Evolutionary conservation across 2,329 filamentous ascomycete genomes (phyloP), one percentile per base, ranked within the genome.

Genomic region (Claviceps maximensis): DNA sequence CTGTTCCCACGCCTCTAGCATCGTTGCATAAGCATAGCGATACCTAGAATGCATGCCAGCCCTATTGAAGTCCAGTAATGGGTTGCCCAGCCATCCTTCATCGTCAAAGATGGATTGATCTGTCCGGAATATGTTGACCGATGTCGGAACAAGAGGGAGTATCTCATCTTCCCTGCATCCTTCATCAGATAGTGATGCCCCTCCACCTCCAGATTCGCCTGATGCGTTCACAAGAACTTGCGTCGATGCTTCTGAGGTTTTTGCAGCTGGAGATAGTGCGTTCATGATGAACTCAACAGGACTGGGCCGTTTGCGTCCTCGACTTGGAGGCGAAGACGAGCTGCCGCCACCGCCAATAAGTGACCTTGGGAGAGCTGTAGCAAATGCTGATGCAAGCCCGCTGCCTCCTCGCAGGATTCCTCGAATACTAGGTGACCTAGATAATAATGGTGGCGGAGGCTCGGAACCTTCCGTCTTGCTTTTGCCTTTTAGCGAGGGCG

Each of bases 41-140:
- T 85, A 86, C 59, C 71, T 73, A n/a, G 75, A 72, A 57, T 82
- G 81, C 21, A 76, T 63, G 3, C 70, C 63, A 5, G 68, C 64
- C n/a, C 72, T 73, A 31, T 62, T 70, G 4, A 74, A 69, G 45
- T 82, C 76, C 17, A 86, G 70, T 2, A 86, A 66, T 4, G 82
- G 76, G 3, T 75, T 73, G 21, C 71, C 74, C 61, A 84, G 73
- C 73, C 80, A 84, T 13, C 81, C 82, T 60, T 86, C 82, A 51
- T 85, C 82, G 57, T 86, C 83, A 58, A 86, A 86, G 21, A 77
- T 72, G n/a, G 75, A 74, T 57, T 82, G 79, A 56, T 86, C 80
- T 60, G 79, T 76, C 57, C 84, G 71, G 7, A 72, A 70, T 7
- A 83, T 69, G 1, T 72, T 70, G 5, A 80, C 74, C 23, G 69